Evolutionary conservation across 805 yeast species (phyloP).

Genomic region (Yueomyces sinensis): DNA sequence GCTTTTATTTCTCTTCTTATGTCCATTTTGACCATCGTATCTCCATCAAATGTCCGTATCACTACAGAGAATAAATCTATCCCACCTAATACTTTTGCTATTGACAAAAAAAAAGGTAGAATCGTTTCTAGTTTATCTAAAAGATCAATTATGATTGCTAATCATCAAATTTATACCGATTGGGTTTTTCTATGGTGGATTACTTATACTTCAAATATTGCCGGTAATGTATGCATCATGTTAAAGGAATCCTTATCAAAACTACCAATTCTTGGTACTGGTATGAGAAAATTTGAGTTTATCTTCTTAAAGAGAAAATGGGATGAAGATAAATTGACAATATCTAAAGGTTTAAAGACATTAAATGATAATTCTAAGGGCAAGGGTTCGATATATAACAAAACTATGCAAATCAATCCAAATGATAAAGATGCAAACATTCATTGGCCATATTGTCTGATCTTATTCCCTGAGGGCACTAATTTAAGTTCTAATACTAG

Average conservation of each 20-base stretch:
- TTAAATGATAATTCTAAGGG: constrained; percentile 54
- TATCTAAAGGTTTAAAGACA: constrained; percentile 40
- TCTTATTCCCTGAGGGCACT: constrained; percentile 92
- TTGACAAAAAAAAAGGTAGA: constrained; percentile 11
- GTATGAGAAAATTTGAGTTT: constrained; percentile 70
- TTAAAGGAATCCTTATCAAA: constrained; percentile 60
- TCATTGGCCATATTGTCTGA: constrained; percentile 50
- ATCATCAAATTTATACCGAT: constrained; percentile 89
- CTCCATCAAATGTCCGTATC: constrained; percentile 40
- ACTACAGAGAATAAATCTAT: constrained; percentile 32
- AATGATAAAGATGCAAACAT: constrained; percentile 21
- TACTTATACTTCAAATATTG: constrained; percentile 51
- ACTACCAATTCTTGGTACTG: constrained; percentile 72
- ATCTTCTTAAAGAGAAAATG: constrained; percentile 76
- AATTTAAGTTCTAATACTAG: constrained; percentile 60
- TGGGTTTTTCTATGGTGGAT: constrained; percentile 90
- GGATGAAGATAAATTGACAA: constrained; percentile 54
- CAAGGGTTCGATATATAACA: constrained; percentile 27
- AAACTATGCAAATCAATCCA: no score
- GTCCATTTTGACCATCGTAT: constrained; percentile 34
- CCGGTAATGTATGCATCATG: constrained; percentile 56
- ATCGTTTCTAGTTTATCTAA: constrained; percentile 27
- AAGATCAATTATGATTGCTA: constrained; percentile 59
- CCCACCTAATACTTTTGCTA: constrained; percentile 23
- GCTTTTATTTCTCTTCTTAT: constrained; percentile 44